Percentiles rank a stretch among this genome's conserved stretches.
These are phyloP conservation scores for Magnolia officinalis DNA, from an alignment of 164 flowering plant genomes.

Conservation along the genomic window DNA sequence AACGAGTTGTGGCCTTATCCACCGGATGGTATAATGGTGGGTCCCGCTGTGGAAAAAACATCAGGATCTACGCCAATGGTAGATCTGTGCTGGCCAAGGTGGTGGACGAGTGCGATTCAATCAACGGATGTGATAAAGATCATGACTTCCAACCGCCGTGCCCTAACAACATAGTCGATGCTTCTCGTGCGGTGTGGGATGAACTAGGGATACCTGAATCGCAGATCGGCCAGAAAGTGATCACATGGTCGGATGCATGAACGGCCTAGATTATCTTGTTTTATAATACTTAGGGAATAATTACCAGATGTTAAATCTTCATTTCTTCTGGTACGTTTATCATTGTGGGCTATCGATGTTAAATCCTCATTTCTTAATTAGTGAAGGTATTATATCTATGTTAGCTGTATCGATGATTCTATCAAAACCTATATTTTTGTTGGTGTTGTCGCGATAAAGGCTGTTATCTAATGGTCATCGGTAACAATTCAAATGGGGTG, in stretches of 20 bases:
- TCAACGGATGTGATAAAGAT: slow-evolving; percentile 5
- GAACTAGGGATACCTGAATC: not conserved
- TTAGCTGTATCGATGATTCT: too few relatives aligned
- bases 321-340: not conserved
- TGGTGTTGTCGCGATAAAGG: too few relatives aligned
- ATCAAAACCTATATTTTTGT: too few relatives aligned
- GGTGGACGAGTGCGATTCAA: slow-evolving; percentile 9
- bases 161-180: slow-evolving; percentile 6
- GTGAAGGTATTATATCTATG: too few relatives aligned
- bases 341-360: not conserved
- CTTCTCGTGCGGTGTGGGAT: slow-evolving; percentile 7
- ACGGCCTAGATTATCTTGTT: not conserved
- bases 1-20: slow-evolving; percentile 5
- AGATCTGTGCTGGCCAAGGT: slow-evolving; percentile 2
- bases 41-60: not conserved
- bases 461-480: too few relatives aligned
- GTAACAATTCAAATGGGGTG: too few relatives aligned
- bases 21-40: slow-evolving; percentile 5
- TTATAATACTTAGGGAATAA: not conserved
- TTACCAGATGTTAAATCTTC: not conserved
- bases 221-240: not conserved
- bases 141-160: slow-evolving; percentile 6
- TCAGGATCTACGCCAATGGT: slow-evolving; percentile 5
- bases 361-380: not conserved
- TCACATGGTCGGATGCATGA: not conserved